phyloP scores from a whole-genome alignment of 2,329 filamentous ascomycete genomes.

The Lomentospora prolificans region DNA sequence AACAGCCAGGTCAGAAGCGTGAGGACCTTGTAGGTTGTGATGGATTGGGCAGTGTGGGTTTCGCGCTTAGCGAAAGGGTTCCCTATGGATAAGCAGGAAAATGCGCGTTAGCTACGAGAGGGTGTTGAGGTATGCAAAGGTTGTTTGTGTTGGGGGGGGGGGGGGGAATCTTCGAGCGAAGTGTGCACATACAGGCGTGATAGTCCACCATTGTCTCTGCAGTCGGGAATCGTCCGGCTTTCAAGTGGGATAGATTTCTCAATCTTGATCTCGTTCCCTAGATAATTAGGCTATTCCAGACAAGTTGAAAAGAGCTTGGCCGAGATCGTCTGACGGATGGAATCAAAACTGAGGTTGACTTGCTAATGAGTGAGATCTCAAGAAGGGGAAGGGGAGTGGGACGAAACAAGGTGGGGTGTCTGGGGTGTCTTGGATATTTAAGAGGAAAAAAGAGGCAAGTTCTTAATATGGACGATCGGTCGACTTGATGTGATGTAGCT shows the following conservation, averaged over 20 bases:
- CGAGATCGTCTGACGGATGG: background rate
- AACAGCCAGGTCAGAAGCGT: constrained; percentile 67
- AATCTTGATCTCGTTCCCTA: too few relatives aligned
- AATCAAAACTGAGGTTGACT: background rate
- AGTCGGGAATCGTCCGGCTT: constrained; percentile 1
- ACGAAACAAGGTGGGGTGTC: background rate
- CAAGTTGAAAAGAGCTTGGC: too few relatives aligned
- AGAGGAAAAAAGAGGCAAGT: background rate
- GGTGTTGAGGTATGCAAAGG: background rate
- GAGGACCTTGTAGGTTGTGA: constrained; percentile 67
- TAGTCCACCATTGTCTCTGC: constrained; percentile 19
- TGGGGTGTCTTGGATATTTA: background rate
- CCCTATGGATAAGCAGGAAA: constrained; percentile 29
- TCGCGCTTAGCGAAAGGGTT: constrained; percentile 71
- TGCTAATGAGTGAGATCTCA: background rate
- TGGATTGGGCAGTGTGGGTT: constrained; percentile 46
- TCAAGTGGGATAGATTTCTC: background rate
- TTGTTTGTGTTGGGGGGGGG: constrained; percentile 9
- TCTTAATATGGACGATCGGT: background rate
- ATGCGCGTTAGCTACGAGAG: constrained; percentile 5
- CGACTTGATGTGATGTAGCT: background rate
- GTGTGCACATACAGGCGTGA: constrained; percentile 18
- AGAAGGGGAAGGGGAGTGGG: background rate
- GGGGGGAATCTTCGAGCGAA: background rate
- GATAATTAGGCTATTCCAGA: too few relatives aligned